Evolutionary conservation across 1,139 yeast species (phyloP).

Genomic region (Yamadazyma atmosphaerica): DNA sequence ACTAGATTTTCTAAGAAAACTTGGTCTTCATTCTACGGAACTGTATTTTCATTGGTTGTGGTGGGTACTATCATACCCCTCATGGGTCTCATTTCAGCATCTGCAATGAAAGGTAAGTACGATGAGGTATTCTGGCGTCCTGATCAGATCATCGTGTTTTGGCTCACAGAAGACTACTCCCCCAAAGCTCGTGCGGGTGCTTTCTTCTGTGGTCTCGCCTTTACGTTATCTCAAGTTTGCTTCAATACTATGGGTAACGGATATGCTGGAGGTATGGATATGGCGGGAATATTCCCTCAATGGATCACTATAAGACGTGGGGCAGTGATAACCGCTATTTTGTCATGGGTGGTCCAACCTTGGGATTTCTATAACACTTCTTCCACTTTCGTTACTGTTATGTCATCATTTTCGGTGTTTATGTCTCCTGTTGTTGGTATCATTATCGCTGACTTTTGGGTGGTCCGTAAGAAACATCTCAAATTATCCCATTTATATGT

Average conservation of each 20-base stretch:
- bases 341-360: constrained; percentile 23
- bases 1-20: constrained; percentile 35
- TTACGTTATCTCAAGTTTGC: constrained; percentile 22
- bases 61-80: constrained; percentile 24
- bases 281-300: constrained; percentile 29
- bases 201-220: constrained; percentile 26
- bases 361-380: constrained; percentile 22
- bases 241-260: constrained; percentile 25
- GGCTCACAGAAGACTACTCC: constrained; percentile 21
- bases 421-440: constrained; percentile 20
- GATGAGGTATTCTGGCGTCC: constrained; percentile 32
- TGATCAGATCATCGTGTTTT: constrained; percentile 29
- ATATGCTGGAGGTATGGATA: constrained; percentile 30
- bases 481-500: constrained; percentile 17
- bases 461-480: constrained; percentile 13
- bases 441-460: constrained; percentile 16
- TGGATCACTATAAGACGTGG: constrained; percentile 32
- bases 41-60: constrained; percentile 16
- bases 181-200: constrained; percentile 31
- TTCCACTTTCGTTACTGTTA: constrained; percentile 17
- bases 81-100: constrained; percentile 24
- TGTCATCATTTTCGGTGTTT: constrained; percentile 15
- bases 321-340: constrained; percentile 17
- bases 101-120: constrained; percentile 29
- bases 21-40: constrained; percentile 16